A percentile compares a stretch with the other conserved stretches of the same genome.
Conservation (phyloP, 768 basidiomycete genomes). For the Butyriboletus loyo region DNA sequence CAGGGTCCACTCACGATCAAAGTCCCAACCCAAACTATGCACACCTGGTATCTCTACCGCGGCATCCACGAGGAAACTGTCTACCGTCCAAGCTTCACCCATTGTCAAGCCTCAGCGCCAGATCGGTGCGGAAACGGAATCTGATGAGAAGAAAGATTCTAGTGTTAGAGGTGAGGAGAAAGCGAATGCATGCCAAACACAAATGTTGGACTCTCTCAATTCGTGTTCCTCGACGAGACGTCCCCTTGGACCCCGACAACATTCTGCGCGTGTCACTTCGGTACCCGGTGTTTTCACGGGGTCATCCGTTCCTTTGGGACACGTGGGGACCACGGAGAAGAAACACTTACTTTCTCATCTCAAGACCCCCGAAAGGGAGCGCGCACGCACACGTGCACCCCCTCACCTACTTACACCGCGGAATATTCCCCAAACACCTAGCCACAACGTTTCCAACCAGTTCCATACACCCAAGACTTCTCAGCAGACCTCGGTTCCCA, state of each 20-base stretch:
- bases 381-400: constrained; percentile 12
- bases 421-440: constrained; percentile 6
- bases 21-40: constrained; percentile 36
- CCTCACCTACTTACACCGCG: neutral
- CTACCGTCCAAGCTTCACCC: constrained; percentile 31
- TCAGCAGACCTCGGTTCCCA: constrained; percentile 7
- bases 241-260: constrained; percentile 22
- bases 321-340: constrained; percentile 1
- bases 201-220: constrained; percentile 18
- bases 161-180: neutral
- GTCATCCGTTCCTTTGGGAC: constrained; percentile 1
- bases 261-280: constrained; percentile 13
- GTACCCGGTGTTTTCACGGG: neutral
- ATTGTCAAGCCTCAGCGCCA: constrained; percentile 13
- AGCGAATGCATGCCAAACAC: neutral
- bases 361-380: neutral
- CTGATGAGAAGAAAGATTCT: neutral
- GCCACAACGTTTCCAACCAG: constrained; percentile 21
- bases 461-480: constrained; percentile 15
- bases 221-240: constrained; percentile 25
- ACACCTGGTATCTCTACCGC: constrained; percentile 5
- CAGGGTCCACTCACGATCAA: constrained; percentile 26
- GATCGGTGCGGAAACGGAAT: constrained; percentile 9
- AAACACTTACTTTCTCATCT: constrained; percentile 1
- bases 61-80: constrained; percentile 22